phyloP scores from a whole-genome alignment of 805 yeast genomes.

The Saccharomycopsis selenospora region DNA sequence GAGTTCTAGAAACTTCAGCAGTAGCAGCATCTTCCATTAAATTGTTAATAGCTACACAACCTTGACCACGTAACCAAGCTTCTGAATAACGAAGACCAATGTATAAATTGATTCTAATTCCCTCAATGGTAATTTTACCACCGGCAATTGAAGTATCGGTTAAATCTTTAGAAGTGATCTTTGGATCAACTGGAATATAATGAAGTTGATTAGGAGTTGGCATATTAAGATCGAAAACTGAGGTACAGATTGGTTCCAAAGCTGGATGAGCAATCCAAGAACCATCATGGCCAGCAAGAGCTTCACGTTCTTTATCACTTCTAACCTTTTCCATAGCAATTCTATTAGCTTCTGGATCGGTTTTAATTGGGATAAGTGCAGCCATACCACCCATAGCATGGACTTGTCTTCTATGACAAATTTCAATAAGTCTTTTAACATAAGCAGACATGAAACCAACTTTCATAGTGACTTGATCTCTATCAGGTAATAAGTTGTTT shows the following conservation, averaged over 20 bases:
- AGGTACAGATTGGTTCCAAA: conserved; percentile 62
- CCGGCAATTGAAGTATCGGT: conserved; percentile 56
- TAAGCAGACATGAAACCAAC: conserved; percentile 78
- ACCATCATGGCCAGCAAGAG: conserved; percentile 75
- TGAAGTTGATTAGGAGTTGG: conserved; percentile 75
- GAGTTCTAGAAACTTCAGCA: conserved; percentile 80
- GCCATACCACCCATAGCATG: conserved; percentile 93
- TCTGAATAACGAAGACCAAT: conserved; percentile 78
- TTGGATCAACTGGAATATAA: conserved; percentile 28
- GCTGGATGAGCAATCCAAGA: conserved; percentile 91
- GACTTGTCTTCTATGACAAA: conserved; percentile 71
- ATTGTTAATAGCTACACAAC: conserved; percentile 80
- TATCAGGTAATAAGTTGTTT: conserved; percentile 65
- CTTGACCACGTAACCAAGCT: conserved; percentile 78
- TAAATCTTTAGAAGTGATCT: conserved; percentile 50
- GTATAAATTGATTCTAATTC: conserved; percentile 63
- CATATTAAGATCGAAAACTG: conserved; percentile 68
- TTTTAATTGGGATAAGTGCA: conserved; percentile 76
- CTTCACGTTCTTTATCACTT: conserved; percentile 71
- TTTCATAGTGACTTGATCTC: conserved; percentile 72
- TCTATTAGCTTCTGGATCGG: conserved; percentile 54
- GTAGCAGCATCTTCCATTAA: conserved; percentile 90
- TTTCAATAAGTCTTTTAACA: conserved; percentile 63
- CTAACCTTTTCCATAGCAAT: conserved; percentile 66
- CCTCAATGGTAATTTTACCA: conserved; percentile 60